Percentiles rank a stretch among this genome's conserved stretches.
Conservation (phyloP, 2,329 filamentous ascomycete species). For the Dothiorella sarmentorum region DNA sequence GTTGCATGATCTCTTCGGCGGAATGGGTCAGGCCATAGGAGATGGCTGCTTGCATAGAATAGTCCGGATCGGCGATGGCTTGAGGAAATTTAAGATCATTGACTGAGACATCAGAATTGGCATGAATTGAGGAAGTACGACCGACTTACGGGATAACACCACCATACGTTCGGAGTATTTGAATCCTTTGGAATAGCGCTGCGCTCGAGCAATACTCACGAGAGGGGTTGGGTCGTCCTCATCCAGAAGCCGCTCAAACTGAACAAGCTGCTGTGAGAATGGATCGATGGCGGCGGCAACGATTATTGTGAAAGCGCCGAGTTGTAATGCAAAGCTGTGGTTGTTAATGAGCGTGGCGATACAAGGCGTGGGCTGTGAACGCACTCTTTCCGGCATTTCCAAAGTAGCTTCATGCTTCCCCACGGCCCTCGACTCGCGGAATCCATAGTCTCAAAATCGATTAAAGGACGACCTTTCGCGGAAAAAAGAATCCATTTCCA, state of each 20-base stretch:
- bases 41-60: not conserved
- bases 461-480: not conserved
- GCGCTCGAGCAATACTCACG: not conserved
- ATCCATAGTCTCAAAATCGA: not conserved
- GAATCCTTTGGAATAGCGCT: not conserved
- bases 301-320: not conserved
- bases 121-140: not conserved
- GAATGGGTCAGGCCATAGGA: not conserved
- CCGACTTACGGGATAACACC: not conserved
- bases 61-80: not conserved
- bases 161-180: not conserved
- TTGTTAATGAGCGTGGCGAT: not conserved
- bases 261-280: not conserved
- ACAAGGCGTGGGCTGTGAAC: too few relatives aligned
- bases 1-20: not conserved
- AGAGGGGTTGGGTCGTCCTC: not conserved
- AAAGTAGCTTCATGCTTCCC: not conserved
- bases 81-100: not conserved
- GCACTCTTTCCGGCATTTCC: not conserved
- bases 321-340: not conserved
- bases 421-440: not conserved
- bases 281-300: not conserved
- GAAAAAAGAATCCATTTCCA: not conserved
- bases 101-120: not conserved
- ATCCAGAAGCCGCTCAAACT: not conserved